Base-by-base conservation (phyloP, 345 rosid species). In the Citrus mangshanensis region DNA sequence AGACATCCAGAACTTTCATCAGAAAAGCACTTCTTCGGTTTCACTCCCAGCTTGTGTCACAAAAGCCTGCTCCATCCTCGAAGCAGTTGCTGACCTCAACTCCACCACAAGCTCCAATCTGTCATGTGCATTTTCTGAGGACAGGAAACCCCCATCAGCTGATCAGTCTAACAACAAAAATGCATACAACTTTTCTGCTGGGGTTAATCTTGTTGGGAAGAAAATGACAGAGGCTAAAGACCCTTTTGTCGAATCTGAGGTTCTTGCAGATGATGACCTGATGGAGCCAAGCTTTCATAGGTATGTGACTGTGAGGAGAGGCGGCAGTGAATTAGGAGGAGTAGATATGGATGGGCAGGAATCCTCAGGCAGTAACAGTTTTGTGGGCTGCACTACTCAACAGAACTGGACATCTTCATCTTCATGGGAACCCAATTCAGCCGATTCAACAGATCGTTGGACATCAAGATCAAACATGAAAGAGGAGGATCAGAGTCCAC, bases 1-100 rank as follows among this genome's bases (percentile, higher is more conserved):
- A 77, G 99, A 96, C 79, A 96, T 96, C 82, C 97, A 96, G 22
- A 96, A 92, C 79, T 96, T 96, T 69, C 95, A 94, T 75, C 98
- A 92, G 79, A 92, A 89, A 84, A 14, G 42, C 71, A 78, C 79
- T 14, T 81, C 85, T 28, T 68, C 80, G 21, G 73, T 84, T 76
- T 64, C 90, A 3, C 85, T 93, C 73, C 97, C 97, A 12, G 65
- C 89, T n/a, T 92, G 96, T 72, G 84, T 93, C 59, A 74, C 90
- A 63, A 93, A 96, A 81, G 94, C 95, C 72, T 85, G 91, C 60
- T 93, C 99, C 14, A 91, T 90, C 55, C 82, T 91, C 12, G 97
- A 93, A 73, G 98, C 95, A 28, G 97, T 93, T 24, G 95, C 93
- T 1, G 99, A 92, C 72, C 96, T 95, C 60, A 95, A 92, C 81